Conservation (phyloP, 441 rosid genomes). For the Arabidopsis lyrata region DNA sequence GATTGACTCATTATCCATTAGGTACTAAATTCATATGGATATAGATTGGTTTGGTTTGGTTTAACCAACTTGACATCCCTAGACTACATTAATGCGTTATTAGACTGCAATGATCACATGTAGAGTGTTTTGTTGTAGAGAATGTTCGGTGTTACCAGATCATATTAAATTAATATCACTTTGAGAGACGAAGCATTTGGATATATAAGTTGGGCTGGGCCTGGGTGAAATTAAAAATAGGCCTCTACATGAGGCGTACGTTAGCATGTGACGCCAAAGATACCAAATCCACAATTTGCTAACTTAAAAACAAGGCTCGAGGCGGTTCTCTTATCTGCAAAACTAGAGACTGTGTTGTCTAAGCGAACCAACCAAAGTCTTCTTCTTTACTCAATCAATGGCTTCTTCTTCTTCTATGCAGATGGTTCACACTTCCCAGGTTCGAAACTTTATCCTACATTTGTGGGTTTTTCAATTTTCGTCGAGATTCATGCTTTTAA, state of each 20-base stretch:
- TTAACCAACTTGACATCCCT: no score
- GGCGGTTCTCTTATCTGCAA: conserved; percentile 40
- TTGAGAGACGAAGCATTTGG: no score
- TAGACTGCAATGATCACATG: no score
- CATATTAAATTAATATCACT: no score
- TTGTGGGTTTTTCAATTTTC: neutral
- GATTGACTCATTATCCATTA: no score
- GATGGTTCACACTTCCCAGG: conserved; percentile 58
- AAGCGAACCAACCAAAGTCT: conserved; percentile 19
- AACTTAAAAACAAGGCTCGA: conserved; percentile 40
- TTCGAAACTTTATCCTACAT: conserved; percentile 30
- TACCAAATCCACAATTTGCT: conserved; percentile 43
- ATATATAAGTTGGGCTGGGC: neutral
- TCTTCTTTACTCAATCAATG: conserved; percentile 41
- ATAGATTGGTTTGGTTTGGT: no score
- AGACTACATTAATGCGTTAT: no score
- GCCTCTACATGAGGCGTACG: conserved; percentile 28
- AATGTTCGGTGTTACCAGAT: no score
- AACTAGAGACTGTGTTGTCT: conserved; percentile 32
- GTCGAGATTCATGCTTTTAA: neutral
- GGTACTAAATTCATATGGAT: no score
- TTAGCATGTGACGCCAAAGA: conserved; percentile 33
- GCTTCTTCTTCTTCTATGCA: conserved; percentile 62
- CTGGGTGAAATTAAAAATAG: neutral
- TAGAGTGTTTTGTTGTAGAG: no score